Evolutionary conservation across 1,284 basidiomycete species (phyloP).

Genomic region (Ceratobasidium sp.): DNA sequence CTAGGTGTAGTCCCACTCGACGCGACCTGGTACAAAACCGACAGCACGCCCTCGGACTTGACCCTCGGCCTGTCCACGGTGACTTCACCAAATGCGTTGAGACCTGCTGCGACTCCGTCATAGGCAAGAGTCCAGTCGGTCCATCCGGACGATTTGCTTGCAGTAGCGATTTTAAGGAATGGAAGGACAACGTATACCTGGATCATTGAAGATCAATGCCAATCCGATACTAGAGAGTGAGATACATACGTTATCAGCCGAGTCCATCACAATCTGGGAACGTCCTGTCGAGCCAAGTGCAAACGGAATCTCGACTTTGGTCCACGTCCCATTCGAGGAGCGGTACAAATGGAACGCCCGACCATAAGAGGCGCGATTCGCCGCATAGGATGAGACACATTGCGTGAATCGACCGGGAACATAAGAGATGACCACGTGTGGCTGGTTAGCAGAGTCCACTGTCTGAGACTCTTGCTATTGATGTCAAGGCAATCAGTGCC

Average conservation of each 20-base stretch:
- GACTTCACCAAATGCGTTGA: slow-evolving; percentile 40
- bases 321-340: slow-evolving; percentile 37
- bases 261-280: slow-evolving; percentile 41
- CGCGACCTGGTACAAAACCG: slow-evolving; percentile 37
- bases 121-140: slow-evolving; percentile 41
- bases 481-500: not conserved
- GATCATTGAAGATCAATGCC: not conserved
- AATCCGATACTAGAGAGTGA: not conserved
- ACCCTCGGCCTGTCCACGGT: slow-evolving; percentile 37
- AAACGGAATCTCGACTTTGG: slow-evolving; percentile 40
- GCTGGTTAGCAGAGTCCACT: slow-evolving; percentile 37
- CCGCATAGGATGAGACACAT: slow-evolving; percentile 38
- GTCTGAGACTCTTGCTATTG: slow-evolving; percentile 40
- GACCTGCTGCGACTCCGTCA: slow-evolving; percentile 35
- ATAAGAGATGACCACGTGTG: slow-evolving; percentile 41
- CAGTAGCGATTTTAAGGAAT: slow-evolving; percentile 37
- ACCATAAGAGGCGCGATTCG: slow-evolving; percentile 27
- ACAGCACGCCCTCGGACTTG: slow-evolving; percentile 37
- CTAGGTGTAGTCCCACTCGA: slow-evolving; percentile 38
- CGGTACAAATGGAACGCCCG: slow-evolving; percentile 40
- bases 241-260: slow-evolving; percentile 37
- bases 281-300: slow-evolving; percentile 37
- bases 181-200: slow-evolving; percentile 39
- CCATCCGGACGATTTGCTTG: slow-evolving; percentile 39
- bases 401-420: slow-evolving; percentile 42